A percentile compares a stretch with the other conserved stretches of the same genome.
Evolutionary conservation across 2,329 filamentous ascomycete species (phyloP).

Genomic region (Rutstroemia sp.): DNA sequence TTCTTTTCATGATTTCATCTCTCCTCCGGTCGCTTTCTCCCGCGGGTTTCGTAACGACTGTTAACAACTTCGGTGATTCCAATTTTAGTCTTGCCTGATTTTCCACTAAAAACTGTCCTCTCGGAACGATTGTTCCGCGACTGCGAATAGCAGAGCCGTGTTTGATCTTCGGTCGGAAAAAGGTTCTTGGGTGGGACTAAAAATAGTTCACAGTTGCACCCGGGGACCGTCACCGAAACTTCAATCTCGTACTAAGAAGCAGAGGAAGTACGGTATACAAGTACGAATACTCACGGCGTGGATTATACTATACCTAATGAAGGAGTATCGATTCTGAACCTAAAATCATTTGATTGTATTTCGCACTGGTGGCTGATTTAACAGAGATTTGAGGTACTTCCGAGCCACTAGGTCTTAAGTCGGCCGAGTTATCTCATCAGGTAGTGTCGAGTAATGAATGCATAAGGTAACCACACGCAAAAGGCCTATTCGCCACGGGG

Average conservation of each 20-base stretch:
- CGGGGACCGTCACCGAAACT: too few relatives aligned
- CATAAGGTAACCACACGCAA: background rate
- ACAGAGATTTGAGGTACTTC: conserved; percentile 7
- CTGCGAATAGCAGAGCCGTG: background rate
- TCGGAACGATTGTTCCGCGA: conserved; percentile 3
- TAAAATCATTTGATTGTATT: background rate
- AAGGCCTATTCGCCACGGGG: background rate
- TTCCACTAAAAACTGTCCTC: too few relatives aligned
- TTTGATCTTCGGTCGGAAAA: conserved; percentile 4
- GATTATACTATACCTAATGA: background rate
- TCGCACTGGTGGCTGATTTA: background rate
- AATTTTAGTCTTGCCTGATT: background rate
- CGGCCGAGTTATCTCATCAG: background rate
- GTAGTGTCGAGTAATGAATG: background rate
- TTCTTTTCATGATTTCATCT: too few relatives aligned
- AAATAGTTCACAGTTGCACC: background rate
- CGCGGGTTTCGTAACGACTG: background rate
- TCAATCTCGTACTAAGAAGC: background rate
- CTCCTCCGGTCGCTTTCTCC: background rate
- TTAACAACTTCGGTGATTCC: background rate
- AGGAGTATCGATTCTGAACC: background rate
- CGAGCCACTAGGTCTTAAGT: background rate
- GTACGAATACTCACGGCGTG: background rate
- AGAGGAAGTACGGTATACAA: background rate
- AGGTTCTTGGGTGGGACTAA: background rate